Evolutionary conservation across 345 rosid genomes (phyloP), one percentile per base, ranked within the genome.

Genomic region (Iberis pinnata): DNA sequence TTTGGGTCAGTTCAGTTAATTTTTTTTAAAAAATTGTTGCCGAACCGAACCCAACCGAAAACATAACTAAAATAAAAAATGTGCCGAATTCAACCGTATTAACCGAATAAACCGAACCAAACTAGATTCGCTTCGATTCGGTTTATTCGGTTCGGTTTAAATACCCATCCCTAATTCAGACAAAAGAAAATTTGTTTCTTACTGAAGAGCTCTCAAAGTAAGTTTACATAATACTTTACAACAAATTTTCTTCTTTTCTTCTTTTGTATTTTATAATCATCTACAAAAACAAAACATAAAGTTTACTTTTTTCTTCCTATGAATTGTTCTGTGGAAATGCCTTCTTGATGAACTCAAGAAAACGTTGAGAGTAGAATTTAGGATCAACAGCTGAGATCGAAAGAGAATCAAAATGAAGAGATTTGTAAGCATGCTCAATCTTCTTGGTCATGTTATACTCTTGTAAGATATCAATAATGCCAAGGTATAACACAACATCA

Each of bases 311-410:
- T 24, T 19, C 43, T 9, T 53, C 42, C 12, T 58, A 65, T 51
- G 64, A 6, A 9, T 50, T 40, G 65, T 83, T 65, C 16, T 63
- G 67, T 4, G 98, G 96, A 50, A 92, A 92, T 15, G 72, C 96
- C 52, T 75, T 85, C 67, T 77, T 69, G 47, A 92, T 83, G 77
- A 90, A 90, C 68, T 84, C 80, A 25, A 87, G 73, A 83, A 90
- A 87, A 46, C 96, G 85, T 19, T 53, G 60, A 16, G 96, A 87
- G 70, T 90, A 90, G 75, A 77, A 88, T 1, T 76, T 78, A 6
- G 96, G 98, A 72, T 88, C 96, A 33, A 92, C 95, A 0, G 86
- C 88, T 6, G 96, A 92, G 73, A 92, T 85, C 18, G 88, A 88
- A 12, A 77, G 12, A 43, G 93, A 84, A 77, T 92, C 90, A 26